Base-by-base conservation (phyloP, 2,329 filamentous ascomycete species). In the Alternaria sp. region DNA sequence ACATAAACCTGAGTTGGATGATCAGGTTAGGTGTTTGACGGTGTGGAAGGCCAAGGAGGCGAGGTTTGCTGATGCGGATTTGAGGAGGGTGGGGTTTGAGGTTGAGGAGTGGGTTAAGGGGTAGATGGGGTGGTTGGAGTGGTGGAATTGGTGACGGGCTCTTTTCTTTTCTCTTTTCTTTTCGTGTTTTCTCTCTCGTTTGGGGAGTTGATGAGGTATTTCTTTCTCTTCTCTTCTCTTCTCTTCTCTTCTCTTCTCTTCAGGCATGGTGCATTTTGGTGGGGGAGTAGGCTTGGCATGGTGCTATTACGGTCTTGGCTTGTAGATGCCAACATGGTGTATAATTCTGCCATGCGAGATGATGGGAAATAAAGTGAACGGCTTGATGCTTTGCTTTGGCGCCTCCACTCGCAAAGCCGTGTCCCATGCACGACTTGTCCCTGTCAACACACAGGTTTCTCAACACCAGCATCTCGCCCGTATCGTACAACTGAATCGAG, bases 1-100 rank as follows among this genome's bases (percentile, higher is more conserved):
- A 44, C 74, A 72, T 24, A 79, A 80, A 58, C 76, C 78, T 36
- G 80, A 82, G 36, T 72, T 80, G 53, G 78, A 70, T 64, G 79
- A 74, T 61, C 72, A 70, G 13, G 79, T 72, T 60, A 76, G 72
- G 67, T 79, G 60, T 67, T 73, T 75, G 74, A 78, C 77, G 49
- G 76, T 77, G 33, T 69, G 68, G 44, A 78, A 74, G 57, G 72
- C 69, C 46, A 74, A 69, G 36, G 73, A 61, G 1, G 63, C 69
- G 17, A 60, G 62, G 42, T 72, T 83, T 55, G 77, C 79, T 34
- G 75, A 78, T 14, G 70, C 75, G 70, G 88, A 87, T 10, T 82
- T 93, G 74, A 84, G 92, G 58, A 83, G 93, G 61, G 80, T 97
- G 49, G 89, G 88, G 2, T 97, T 97, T 78, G 93, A 97, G 80